Base-by-base conservation (phyloP, 2,329 filamentous ascomycete genomes). In the Epicoccum nigrum region DNA sequence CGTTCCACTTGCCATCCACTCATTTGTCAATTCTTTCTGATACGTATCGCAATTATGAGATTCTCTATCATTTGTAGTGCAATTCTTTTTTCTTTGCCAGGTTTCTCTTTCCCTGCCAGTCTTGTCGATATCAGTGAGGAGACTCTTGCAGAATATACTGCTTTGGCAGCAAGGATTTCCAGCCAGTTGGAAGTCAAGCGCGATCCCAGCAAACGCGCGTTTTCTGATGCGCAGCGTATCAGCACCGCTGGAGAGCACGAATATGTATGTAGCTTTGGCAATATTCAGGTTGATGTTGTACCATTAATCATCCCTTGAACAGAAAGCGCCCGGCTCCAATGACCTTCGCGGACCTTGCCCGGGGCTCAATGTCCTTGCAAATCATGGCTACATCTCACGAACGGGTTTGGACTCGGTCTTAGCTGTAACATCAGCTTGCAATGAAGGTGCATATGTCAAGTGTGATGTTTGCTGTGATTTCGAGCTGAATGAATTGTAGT, bases 171-270 rank as follows among this genome's bases (percentile, higher is more conserved):
- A 28, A 59, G 37, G 33, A 57, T 59, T 4, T 28, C 56, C 27
- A 39, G 40, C n/a, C 43, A 56, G 40, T 13, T 41, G 12, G 41
- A 59, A 21, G 35, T 16, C 6, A 55, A 53, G 45, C 35, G 28
- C 37, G 34, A 43, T 28, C n/a, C 44, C 35, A 40, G 40, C 16
- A 53, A 46, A 27, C 54, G 54, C 34, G 50, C 32, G 16, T 57
- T 59, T 41, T 50, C 54, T 47, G 54, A 59, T 23, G 47, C 54
- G 39, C 56, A 59, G 41, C 51, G 47, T 38, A 42, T 59, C 30
- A 52, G 46, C 41, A 51, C 45, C 4, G 57, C 41, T 45, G 54
- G 51, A 30, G 45, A 55, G 2, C 47, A 59, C 38, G 45, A 12
- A 52, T 57, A 57, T 33, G 56, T 59, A 44, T 8, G 41, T 28